These are phyloP conservation scores for Hanseniaspora meyeri DNA, from an alignment of 805 yeast species.

Conservation along the genomic window DNA sequence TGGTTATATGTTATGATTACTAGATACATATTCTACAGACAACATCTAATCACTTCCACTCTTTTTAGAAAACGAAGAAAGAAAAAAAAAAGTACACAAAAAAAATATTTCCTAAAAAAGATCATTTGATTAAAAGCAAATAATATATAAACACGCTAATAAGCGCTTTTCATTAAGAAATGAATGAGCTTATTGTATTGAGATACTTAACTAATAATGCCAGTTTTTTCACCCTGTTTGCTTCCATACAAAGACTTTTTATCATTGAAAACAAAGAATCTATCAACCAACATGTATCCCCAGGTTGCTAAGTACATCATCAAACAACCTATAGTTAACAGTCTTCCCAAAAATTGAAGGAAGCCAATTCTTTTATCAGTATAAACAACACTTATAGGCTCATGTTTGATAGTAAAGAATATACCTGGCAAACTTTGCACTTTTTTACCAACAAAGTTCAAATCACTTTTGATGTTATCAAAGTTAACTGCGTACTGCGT, in stretches of 20 bases:
- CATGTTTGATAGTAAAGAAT: conserved; percentile 74
- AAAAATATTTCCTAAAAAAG: background rate
- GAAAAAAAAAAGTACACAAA: background rate
- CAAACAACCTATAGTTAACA: conserved; percentile 78
- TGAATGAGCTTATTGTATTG: too few species aligned
- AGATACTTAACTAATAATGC: conserved; percentile 3
- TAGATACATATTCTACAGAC: too few species aligned
- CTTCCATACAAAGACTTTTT: conserved; percentile 38
- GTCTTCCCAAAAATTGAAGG: conserved; percentile 59
- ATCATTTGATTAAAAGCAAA: background rate
- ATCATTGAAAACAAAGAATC: conserved; percentile 31
- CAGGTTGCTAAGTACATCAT: conserved; percentile 58
- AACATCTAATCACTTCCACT: background rate
- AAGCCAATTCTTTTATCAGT: conserved; percentile 66
- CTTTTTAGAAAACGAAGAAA: background rate
- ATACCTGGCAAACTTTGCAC: conserved; percentile 53
- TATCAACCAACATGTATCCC: conserved; percentile 47
- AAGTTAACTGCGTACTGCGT: conserved; percentile 72
- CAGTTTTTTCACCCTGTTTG: conserved; percentile 27
- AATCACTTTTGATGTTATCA: conserved; percentile 27
- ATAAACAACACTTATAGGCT: conserved; percentile 62
- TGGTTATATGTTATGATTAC: too few species aligned
- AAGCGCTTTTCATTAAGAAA: background rate
- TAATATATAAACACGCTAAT: background rate
- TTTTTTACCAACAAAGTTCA: conserved; percentile 11